Evolutionary conservation across 2,329 filamentous ascomycete species (phyloP).

Genomic region (Periconia sp.): DNA sequence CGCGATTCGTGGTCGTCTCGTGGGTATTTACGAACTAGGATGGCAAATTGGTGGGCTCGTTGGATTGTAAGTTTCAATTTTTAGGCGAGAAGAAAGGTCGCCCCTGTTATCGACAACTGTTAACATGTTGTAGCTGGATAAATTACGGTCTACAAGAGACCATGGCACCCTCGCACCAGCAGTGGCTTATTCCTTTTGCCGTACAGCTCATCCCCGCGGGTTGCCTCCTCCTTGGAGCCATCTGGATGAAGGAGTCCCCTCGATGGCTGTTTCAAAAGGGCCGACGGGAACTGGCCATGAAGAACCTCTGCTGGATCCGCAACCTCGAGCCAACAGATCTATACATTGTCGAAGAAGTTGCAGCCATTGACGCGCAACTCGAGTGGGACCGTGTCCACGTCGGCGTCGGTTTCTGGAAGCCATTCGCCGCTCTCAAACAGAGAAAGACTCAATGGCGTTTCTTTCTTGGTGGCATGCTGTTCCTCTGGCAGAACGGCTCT

Average conservation of each 20-base stretch:
- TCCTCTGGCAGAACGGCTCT: constrained; percentile 76
- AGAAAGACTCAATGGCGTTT: constrained; percentile 69
- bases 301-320: constrained; percentile 63
- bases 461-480: constrained; percentile 71
- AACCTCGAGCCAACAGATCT: constrained; percentile 58
- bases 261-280: constrained; percentile 49
- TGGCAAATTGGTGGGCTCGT: constrained; percentile 49
- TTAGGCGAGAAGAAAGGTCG: constrained; percentile 15
- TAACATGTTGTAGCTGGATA: constrained; percentile 28
- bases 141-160: constrained; percentile 49
- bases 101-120: constrained; percentile 39
- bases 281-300: constrained; percentile 43
- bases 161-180: constrained; percentile 45
- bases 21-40: constrained; percentile 51
- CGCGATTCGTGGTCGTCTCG: constrained; percentile 60
- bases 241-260: constrained; percentile 50
- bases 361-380: constrained; percentile 69
- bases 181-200: constrained; percentile 57
- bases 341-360: constrained; percentile 74
- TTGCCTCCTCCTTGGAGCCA: constrained; percentile 51
- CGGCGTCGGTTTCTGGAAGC: constrained; percentile 72
- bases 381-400: constrained; percentile 65
- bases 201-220: constrained; percentile 69
- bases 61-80: constrained; percentile 31
- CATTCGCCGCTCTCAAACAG: constrained; percentile 33